Evolutionary conservation across 169 alveolate species (phyloP), one percentile per base, ranked within the genome.

Genomic region (Cryptosporidium canis): DNA sequence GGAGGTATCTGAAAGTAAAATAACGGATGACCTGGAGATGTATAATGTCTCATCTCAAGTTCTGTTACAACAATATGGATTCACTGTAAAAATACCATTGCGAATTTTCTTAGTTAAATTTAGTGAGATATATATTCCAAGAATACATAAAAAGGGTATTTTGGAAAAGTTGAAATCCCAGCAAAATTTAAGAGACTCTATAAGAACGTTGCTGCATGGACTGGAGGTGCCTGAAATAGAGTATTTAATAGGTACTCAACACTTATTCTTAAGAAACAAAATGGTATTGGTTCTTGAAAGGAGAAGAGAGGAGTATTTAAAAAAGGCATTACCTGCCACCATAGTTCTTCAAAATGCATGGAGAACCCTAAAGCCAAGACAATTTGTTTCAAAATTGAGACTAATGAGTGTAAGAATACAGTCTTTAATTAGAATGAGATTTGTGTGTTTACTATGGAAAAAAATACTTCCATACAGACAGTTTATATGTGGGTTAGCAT

Each of bases 71-170:
- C 87, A 77, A 24, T 77, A 77, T 39, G 87, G 87, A 2, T 77
- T 58, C 47, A 77, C 87, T 5, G 72, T 77, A 21, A 55, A 61
- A 27, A 77, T 77, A 33, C 87, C 87, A 35, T 27, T 77, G 37
- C 55, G 63, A 61, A 44, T 77, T 16, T 77, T 77, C 33, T 39
- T 77, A 48, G 21, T 58, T 37, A 77, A 77, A 37, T 77, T 77
- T 77, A 77, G 87, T 77, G 77, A 77, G 58, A 77, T 77, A 56
- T 77, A 41, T 55, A 77, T 77, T n/a, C 87, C 87, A 12, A 55
- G 87, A 29, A 55, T 77, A 39, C 72, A 77, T 45, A 77, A 77
- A 45, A 55, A 77, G 37, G 87, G 87, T 37, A 37, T 77, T 43
- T 70, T 70, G 53, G 87, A 77, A 45, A 35, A 44, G 39, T 11